Percentiles rank a stretch among this genome's conserved stretches.
phyloP scores from a whole-genome alignment of 2,329 filamentous ascomycete species.

The Colletotrichum eleusines region DNA sequence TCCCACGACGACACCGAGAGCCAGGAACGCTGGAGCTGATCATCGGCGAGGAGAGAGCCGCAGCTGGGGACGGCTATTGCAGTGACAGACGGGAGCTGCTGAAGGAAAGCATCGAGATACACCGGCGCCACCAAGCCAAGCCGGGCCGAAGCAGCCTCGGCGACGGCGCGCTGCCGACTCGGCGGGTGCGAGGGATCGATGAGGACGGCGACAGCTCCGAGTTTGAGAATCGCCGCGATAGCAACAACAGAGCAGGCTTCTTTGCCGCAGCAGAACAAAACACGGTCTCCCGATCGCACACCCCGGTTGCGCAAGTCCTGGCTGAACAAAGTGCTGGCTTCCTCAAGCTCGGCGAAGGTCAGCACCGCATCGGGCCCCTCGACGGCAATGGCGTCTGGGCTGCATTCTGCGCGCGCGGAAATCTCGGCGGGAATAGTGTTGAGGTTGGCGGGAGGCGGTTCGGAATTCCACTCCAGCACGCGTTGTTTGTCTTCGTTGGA shows the following conservation, averaged over 20 bases:
- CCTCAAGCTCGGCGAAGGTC: constrained; percentile 18
- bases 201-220: constrained; percentile 34
- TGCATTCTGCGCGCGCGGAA: too few species aligned
- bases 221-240: constrained; percentile 38
- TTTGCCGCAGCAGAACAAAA: constrained; percentile 41
- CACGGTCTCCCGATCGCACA: neutral
- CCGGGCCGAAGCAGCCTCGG: neutral
- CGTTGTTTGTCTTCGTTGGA: too few species aligned
- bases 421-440: too few species aligned
- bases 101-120: neutral
- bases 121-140: neutral
- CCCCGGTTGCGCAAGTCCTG: neutral
- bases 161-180: neutral
- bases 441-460: too few species aligned
- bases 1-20: too few species aligned
- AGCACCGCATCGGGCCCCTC: too few species aligned
- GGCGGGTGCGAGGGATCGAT: constrained; percentile 30
- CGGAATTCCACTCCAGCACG: too few species aligned
- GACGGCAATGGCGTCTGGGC: too few species aligned
- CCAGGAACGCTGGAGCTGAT: too few species aligned
- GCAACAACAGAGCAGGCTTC: constrained; percentile 35
- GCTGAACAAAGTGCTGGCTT: neutral
- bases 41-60: too few species aligned
- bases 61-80: too few species aligned
- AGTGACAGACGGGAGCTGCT: neutral